These are phyloP conservation scores for Glycine tomentella DNA, from an alignment of 306 rosid species.

Conservation along the genomic window DNA sequence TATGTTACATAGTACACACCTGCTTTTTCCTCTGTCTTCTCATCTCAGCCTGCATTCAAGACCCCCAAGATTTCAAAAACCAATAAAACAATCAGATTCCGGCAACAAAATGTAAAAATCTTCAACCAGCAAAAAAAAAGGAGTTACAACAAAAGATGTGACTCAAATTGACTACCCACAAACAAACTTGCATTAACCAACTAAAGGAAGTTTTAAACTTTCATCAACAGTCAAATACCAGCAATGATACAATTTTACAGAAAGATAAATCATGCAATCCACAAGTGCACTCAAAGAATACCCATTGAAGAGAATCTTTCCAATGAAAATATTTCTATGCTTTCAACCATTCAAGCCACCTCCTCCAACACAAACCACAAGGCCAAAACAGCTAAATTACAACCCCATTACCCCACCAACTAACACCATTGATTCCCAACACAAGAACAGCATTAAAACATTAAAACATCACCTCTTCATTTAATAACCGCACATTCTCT, in stretches of 20 bases:
- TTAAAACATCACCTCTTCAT: constrained; percentile 64
- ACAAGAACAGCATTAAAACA: not conserved
- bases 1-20: constrained; percentile 54
- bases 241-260: constrained; percentile 24
- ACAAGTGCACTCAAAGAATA: not conserved
- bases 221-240: not conserved
- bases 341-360: not conserved
- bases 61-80: constrained; percentile 47
- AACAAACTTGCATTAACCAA: not conserved
- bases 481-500: constrained; percentile 67
- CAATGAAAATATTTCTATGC: not conserved
- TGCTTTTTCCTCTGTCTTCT: constrained; percentile 62
- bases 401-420: not conserved
- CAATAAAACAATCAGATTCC: constrained; percentile 33
- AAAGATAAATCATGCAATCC: constrained; percentile 3
- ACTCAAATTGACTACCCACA: not conserved
- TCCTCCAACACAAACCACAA: not conserved
- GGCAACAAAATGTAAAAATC: constrained; percentile 24
- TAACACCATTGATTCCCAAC: not conserved
- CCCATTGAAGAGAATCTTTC: not conserved
- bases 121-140: not conserved
- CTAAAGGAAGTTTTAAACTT: not conserved
- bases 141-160: not conserved
- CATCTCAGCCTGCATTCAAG: constrained; percentile 71
- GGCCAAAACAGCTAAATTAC: constrained; percentile 2